Conservation (phyloP, 768 basidiomycete species). For the Russula brevipes region DNA sequence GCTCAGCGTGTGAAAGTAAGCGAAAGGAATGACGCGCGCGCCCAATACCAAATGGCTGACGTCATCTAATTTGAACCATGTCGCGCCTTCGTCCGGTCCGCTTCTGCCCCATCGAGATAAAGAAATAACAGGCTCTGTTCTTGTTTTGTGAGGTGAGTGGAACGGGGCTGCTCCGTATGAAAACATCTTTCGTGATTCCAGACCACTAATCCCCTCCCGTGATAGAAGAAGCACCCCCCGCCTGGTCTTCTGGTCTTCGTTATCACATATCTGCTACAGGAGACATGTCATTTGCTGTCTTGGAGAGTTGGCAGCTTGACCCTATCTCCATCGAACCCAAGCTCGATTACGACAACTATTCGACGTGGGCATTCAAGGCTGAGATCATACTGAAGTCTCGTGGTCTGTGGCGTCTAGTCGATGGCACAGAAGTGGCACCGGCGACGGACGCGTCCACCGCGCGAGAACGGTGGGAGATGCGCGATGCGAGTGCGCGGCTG, state of each 20-base stretch:
- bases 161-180: too few relatives aligned
- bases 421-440: constrained; percentile 12
- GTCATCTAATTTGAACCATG: too few relatives aligned
- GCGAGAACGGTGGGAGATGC: constrained; percentile 16
- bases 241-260: background rate
- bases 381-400: constrained; percentile 11
- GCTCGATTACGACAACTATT: constrained; percentile 20
- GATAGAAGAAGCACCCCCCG: too few relatives aligned
- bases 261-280: background rate
- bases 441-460: background rate
- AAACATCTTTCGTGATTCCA: too few relatives aligned
- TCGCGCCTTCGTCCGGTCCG: too few relatives aligned
- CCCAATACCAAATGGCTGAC: too few relatives aligned
- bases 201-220: too few relatives aligned
- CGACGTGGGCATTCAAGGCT: constrained; percentile 13
- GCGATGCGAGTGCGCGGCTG: constrained; percentile 16
- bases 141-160: too few relatives aligned
- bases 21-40: too few relatives aligned
- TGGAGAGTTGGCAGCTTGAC: constrained; percentile 20
- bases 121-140: too few relatives aligned
- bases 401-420: constrained; percentile 16
- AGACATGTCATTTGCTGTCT: background rate
- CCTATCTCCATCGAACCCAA: constrained; percentile 21
- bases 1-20: too few relatives aligned
- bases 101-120: too few relatives aligned